phyloP scores from a whole-genome alignment of 2,329 filamentous ascomycete genomes.

The Triangularia verruculosa region DNA sequence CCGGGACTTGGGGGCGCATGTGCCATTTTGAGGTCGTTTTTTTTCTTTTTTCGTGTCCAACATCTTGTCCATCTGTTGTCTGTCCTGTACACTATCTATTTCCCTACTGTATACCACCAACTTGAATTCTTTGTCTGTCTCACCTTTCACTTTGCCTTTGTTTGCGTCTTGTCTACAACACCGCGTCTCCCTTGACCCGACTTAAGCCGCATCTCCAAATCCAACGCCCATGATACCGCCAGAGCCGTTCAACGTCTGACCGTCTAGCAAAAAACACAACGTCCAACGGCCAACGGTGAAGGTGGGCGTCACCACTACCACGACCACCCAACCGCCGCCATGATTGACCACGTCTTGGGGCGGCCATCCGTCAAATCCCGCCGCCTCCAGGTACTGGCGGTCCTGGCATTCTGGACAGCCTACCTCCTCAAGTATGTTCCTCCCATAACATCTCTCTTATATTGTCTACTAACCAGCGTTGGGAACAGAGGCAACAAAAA shows the following conservation, averaged over 20 bases:
- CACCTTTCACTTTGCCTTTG: not conserved
- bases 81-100: not conserved
- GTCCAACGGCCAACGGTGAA: not conserved
- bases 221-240: not conserved
- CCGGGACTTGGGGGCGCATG: slow-evolving; percentile 9
- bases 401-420: slow-evolving; percentile 85
- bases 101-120: not conserved
- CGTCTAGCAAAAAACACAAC: not conserved
- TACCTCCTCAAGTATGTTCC: slow-evolving; percentile 69
- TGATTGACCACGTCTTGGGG: slow-evolving; percentile 87
- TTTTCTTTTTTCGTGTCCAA: not conserved
- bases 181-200: not conserved
- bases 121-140: not conserved
- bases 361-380: slow-evolving; percentile 88
- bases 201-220: not conserved
- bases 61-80: not conserved
- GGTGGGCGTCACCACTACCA: not conserved
- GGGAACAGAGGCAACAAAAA: slow-evolving; percentile 71
- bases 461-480: slow-evolving; percentile 16
- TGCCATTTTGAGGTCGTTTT: slow-evolving; percentile 12
- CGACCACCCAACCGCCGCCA: slow-evolving; percentile 30
- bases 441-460: not conserved
- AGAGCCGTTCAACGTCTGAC: not conserved
- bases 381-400: slow-evolving; percentile 86
- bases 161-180: not conserved